These are phyloP conservation scores for Fusarium domesticum DNA, from an alignment of 2,329 filamentous ascomycete genomes.

Conservation along the genomic window DNA sequence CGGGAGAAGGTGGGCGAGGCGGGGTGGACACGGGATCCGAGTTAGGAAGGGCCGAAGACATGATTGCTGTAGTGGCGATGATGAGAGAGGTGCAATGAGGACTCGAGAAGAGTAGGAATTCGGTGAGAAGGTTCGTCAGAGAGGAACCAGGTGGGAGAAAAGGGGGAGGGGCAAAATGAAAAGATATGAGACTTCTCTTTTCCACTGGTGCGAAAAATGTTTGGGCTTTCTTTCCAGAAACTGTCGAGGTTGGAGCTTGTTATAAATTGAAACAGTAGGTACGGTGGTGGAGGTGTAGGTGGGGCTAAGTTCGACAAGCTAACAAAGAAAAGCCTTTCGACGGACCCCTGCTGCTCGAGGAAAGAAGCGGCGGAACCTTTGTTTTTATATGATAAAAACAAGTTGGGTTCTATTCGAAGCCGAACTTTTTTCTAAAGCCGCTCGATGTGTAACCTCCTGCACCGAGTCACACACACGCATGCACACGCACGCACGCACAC, in stretches of 20 bases:
- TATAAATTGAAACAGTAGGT: slow-evolving; percentile 12
- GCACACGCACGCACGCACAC: no score
- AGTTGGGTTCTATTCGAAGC: background rate
- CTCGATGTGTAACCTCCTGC: slow-evolving; percentile 10
- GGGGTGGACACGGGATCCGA: slow-evolving; percentile 66
- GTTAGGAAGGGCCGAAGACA: slow-evolving; percentile 27
- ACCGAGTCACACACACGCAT: slow-evolving; percentile 11
- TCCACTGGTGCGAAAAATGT: background rate
- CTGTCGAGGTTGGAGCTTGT: slow-evolving; percentile 9
- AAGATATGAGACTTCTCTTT: background rate
- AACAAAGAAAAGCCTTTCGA: slow-evolving; percentile 10
- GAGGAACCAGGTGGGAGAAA: background rate
- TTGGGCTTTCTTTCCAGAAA: background rate
- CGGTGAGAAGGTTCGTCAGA: background rate
- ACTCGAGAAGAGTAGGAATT: background rate
- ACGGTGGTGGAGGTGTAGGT: slow-evolving; percentile 16
- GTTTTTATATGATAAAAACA: slow-evolving; percentile 18
- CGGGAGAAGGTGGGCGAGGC: slow-evolving; percentile 66
- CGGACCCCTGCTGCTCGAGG: background rate
- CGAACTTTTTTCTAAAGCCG: slow-evolving; percentile 12
- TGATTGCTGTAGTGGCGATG: slow-evolving; percentile 5
- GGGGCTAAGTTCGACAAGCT: slow-evolving; percentile 6
- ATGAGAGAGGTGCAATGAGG: background rate
- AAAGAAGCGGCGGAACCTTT: slow-evolving; percentile 13
- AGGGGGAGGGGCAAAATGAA: slow-evolving; percentile 1